A percentile compares a stretch with the other conserved stretches of the same genome.
Conservation (phyloP, 2,329 filamentous ascomycete genomes). For the Pyrenophora graminea region DNA sequence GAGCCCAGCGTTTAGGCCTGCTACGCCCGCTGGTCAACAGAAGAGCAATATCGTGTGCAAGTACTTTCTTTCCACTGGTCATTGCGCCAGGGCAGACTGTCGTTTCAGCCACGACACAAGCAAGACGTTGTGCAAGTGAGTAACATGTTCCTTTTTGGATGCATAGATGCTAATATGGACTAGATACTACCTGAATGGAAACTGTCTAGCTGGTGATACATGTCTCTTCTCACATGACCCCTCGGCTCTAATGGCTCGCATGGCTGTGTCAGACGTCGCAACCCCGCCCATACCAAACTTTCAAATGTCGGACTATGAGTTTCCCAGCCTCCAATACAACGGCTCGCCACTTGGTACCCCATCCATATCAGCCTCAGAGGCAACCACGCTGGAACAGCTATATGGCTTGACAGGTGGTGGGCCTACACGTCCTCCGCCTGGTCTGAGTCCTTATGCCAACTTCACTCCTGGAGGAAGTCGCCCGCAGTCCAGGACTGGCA, state of each 20-base stretch:
- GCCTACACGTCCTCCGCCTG: slow-evolving; percentile 65
- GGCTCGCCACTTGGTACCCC: slow-evolving; percentile 49
- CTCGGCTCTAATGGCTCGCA: slow-evolving; percentile 78
- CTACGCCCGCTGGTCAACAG: slow-evolving; percentile 74
- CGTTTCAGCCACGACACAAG: slow-evolving; percentile 96
- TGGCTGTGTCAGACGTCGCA: slow-evolving; percentile 71
- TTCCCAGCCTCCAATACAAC: slow-evolving; percentile 70
- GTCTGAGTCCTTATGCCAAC: slow-evolving; percentile 66
- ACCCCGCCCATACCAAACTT: slow-evolving; percentile 71
- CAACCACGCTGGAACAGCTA: slow-evolving; percentile 49
- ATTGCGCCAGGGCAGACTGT: slow-evolving; percentile 93
- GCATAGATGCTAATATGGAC: slow-evolving; percentile 29
- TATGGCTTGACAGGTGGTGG: slow-evolving; percentile 42
- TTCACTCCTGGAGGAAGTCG: slow-evolving; percentile 64
- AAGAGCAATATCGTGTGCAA: slow-evolving; percentile 93
- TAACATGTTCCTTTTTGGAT: slow-evolving; percentile 33
- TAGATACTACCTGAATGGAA: slow-evolving; percentile 95
- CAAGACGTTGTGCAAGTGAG: slow-evolving; percentile 97
- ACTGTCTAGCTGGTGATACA: slow-evolving; percentile 88
- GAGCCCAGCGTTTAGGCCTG: slow-evolving; percentile 70
- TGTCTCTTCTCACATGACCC: slow-evolving; percentile 98
- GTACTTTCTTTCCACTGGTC: slow-evolving; percentile 94
- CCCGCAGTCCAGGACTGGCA: slow-evolving; percentile 80
- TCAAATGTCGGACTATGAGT: slow-evolving; percentile 82
- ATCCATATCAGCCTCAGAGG: slow-evolving; percentile 48